These are phyloP conservation scores for Thalassiosira mediterranea DNA, from an alignment of 352 stramenopile genomes.

Conservation along the genomic window DNA sequence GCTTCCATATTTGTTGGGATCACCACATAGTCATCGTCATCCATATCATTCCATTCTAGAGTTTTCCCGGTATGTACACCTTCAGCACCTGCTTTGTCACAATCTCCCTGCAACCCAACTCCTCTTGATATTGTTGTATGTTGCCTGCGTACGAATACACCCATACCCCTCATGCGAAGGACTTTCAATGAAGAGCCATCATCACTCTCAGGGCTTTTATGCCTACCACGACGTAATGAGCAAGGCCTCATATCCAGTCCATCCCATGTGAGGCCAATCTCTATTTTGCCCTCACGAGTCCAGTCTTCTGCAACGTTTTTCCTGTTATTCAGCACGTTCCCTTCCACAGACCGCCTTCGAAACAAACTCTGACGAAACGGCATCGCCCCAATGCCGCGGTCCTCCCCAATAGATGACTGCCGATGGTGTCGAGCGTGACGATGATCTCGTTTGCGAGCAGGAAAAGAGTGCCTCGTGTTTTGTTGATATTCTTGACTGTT, in stretches of 20 bases:
- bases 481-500: conserved; percentile 15
- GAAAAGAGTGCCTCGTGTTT: not conserved
- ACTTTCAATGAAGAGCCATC: conserved; percentile 32
- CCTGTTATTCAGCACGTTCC: conserved; percentile 1
- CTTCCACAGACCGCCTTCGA: not conserved
- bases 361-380: too few relatives aligned
- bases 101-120: not conserved
- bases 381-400: too few relatives aligned
- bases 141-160: conserved; percentile 51
- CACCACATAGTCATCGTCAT: conserved; percentile 44
- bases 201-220: not conserved
- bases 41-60: conserved; percentile 26
- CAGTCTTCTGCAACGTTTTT: too few relatives aligned
- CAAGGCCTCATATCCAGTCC: conserved; percentile 35
- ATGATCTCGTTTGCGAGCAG: too few relatives aligned
- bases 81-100: conserved; percentile 10
- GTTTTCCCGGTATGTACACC: conserved; percentile 22
- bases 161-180: conserved; percentile 15
- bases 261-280: conserved; percentile 51
- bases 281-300: conserved; percentile 44
- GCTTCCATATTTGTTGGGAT: conserved; percentile 39
- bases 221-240: not conserved
- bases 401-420: too few relatives aligned
- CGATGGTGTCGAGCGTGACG: conserved; percentile 1
- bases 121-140: conserved; percentile 1